Percentiles rank a stretch among this genome's conserved stretches.
Conservation (phyloP, 2,329 filamentous ascomycete genomes). For the Calonectria hawksworthii region DNA sequence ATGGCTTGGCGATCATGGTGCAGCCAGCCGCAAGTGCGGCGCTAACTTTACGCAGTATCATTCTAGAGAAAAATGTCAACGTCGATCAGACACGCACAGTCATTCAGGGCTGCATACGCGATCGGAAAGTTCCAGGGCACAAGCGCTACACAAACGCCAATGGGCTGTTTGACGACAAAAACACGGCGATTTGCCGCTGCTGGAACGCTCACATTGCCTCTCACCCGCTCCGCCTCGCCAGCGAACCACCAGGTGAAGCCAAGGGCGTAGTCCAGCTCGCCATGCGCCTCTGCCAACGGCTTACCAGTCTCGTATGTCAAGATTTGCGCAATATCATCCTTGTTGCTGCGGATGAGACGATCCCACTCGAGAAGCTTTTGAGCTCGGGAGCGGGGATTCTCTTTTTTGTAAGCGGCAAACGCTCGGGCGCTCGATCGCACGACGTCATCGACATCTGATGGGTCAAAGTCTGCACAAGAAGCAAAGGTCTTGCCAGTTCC, state of each 20-base stretch:
- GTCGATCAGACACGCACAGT: too few relatives aligned
- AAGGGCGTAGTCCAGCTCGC: slow-evolving; percentile 68
- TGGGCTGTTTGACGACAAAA: slow-evolving; percentile 75
- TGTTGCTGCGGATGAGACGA: slow-evolving; percentile 50
- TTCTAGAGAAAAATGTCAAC: slow-evolving; percentile 40
- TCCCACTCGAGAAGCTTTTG: slow-evolving; percentile 55
- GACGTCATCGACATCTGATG: background rate
- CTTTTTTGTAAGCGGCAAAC: slow-evolving; percentile 49
- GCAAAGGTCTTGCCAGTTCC: background rate
- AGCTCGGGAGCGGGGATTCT: slow-evolving; percentile 50
- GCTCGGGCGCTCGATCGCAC: background rate
- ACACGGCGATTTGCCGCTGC: slow-evolving; percentile 65
- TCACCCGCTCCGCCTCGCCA: slow-evolving; percentile 56
- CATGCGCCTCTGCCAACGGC: slow-evolving; percentile 66
- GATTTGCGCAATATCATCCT: slow-evolving; percentile 56
- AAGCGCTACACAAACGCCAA: background rate
- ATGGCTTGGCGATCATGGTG: slow-evolving; percentile 81
- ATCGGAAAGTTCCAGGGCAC: slow-evolving; percentile 4
- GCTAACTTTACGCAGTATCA: slow-evolving; percentile 72
- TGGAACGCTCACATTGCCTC: slow-evolving; percentile 71
- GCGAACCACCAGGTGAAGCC: slow-evolving; percentile 71
- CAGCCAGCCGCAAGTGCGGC: slow-evolving; percentile 79
- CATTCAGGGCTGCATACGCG: slow-evolving; percentile 38
- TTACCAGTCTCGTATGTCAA: slow-evolving; percentile 68
- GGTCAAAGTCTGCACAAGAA: background rate